Evolutionary conservation across 257 asterid species (phyloP).

Genomic region (Echium plantagineum): DNA sequence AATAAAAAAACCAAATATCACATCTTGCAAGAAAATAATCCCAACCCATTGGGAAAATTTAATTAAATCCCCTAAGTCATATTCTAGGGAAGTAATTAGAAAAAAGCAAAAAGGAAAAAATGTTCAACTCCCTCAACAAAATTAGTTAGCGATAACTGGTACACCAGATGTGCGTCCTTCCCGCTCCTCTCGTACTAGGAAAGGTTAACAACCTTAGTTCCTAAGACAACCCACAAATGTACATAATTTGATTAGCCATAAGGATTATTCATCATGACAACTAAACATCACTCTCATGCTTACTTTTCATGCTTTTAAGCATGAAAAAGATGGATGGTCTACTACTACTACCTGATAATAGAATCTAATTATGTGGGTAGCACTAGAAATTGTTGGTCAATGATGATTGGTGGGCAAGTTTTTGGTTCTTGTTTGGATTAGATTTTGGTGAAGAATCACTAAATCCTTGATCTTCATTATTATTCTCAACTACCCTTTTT

Average conservation of each 20-base stretch:
- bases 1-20: constrained; percentile 14
- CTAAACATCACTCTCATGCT: constrained; percentile 29
- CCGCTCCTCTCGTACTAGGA: too few relatives aligned
- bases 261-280: constrained; percentile 5
- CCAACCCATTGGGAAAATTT: constrained; percentile 43
- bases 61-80: constrained; percentile 26
- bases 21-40: constrained; percentile 29
- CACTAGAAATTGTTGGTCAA: constrained; percentile 34
- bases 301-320: constrained; percentile 3
- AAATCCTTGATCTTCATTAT: not conserved
- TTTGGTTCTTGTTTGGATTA: constrained; percentile 39
- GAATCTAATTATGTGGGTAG: constrained; percentile 7
- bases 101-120: constrained; percentile 15
- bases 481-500: constrained; percentile 26
- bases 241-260: constrained; percentile 30
- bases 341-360: constrained; percentile 1
- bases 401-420: constrained; percentile 63
- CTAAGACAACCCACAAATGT: constrained; percentile 54
- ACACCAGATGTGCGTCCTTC: too few relatives aligned
- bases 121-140: constrained; percentile 26
- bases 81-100: constrained; percentile 31
- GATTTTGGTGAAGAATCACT: constrained; percentile 39
- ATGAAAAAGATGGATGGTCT: constrained; percentile 31
- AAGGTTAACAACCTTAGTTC: constrained; percentile 24
- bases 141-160: constrained; percentile 38